Evolutionary conservation across 2,329 filamentous ascomycete species (phyloP).

Genomic region (Beauveria medogensis): DNA sequence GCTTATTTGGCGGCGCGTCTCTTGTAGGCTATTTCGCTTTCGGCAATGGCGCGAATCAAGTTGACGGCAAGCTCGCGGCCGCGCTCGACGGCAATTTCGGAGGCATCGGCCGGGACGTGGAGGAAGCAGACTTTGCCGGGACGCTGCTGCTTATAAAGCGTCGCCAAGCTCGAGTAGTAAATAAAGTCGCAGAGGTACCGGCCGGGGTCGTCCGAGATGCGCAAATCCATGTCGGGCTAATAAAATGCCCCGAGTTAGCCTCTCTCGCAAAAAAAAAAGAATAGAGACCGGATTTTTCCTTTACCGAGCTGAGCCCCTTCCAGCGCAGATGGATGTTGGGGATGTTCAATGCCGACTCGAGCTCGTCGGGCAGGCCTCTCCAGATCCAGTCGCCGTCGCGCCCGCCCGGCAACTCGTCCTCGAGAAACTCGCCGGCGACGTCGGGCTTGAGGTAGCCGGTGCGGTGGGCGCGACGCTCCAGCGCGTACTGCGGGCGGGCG

Average conservation of each 20-base stretch:
- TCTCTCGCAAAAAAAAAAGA: no score
- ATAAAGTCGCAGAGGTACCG: conserved; percentile 73
- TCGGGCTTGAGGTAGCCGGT: conserved; percentile 65
- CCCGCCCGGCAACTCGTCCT: conserved; percentile 44
- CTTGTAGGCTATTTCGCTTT: conserved; percentile 33
- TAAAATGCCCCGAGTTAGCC: neutral
- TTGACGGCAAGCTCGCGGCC: conserved; percentile 46
- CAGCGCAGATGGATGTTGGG: conserved; percentile 49
- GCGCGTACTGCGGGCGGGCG: conserved; percentile 52
- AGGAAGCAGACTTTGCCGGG: conserved; percentile 55
- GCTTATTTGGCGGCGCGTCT: conserved; percentile 11
- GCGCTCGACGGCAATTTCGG: conserved; percentile 36
- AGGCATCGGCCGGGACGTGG: conserved; percentile 58
- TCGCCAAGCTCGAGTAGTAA: conserved; percentile 60
- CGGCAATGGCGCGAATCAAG: conserved; percentile 48
- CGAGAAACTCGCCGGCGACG: conserved; percentile 54
- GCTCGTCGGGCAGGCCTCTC: conserved; percentile 44
- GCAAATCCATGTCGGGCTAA: conserved; percentile 36
- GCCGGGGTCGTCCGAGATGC: conserved; percentile 62
- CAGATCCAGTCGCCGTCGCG: conserved; percentile 42
- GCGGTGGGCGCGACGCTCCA: conserved; percentile 64
- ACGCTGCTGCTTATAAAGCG: conserved; percentile 40
- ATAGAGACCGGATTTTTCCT: conserved; percentile 14
- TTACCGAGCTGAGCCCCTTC: conserved; percentile 42
- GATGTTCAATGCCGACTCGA: conserved; percentile 49